Evolutionary conservation across 2,329 filamentous ascomycete genomes (phyloP).

Genomic region (Aspergillus spinulosporus): DNA sequence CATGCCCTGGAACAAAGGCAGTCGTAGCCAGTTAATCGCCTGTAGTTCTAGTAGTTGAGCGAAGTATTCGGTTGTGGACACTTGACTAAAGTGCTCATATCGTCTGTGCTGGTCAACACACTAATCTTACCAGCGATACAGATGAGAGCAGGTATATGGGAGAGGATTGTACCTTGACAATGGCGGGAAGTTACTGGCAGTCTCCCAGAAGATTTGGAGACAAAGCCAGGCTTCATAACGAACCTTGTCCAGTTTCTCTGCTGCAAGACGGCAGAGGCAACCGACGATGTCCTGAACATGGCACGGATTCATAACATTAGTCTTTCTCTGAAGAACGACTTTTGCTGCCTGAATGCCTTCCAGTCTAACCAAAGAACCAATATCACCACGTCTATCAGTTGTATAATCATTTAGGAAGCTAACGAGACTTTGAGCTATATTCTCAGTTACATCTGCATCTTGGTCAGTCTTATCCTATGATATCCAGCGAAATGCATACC

Average conservation of each 20-base stretch:
- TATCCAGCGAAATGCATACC: conserved; percentile 27
- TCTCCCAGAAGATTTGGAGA: conserved; percentile 44
- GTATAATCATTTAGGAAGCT: conserved; percentile 78
- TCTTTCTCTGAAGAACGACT: conserved; percentile 30
- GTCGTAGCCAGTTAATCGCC: conserved; percentile 37
- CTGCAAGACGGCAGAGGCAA: conserved; percentile 66
- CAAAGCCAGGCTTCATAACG: conserved; percentile 56
- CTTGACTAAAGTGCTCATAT: conserved; percentile 48
- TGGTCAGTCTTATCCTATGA: conserved; percentile 20
- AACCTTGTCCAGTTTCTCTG: conserved; percentile 89
- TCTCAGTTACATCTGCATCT: conserved; percentile 31
- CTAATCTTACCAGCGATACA: neutral
- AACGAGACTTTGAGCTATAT: conserved; percentile 33
- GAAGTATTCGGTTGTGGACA: conserved; percentile 48
- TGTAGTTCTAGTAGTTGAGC: conserved; percentile 42
- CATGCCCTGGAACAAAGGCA: conserved; percentile 44
- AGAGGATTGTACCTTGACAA: conserved; percentile 42
- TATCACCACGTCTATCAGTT: conserved; percentile 81
- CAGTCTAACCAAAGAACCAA: conserved; percentile 81
- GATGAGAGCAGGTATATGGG: neutral
- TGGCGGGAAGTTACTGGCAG: conserved; percentile 32
- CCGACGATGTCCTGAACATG: conserved; percentile 33
- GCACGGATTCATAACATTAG: conserved; percentile 13
- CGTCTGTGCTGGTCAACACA: conserved; percentile 29
- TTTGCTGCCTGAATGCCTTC: conserved; percentile 71